These are phyloP conservation scores for Pyrenopolyporus hunteri DNA, from an alignment of 495 filamentous ascomycete species.

Conservation along the genomic window DNA sequence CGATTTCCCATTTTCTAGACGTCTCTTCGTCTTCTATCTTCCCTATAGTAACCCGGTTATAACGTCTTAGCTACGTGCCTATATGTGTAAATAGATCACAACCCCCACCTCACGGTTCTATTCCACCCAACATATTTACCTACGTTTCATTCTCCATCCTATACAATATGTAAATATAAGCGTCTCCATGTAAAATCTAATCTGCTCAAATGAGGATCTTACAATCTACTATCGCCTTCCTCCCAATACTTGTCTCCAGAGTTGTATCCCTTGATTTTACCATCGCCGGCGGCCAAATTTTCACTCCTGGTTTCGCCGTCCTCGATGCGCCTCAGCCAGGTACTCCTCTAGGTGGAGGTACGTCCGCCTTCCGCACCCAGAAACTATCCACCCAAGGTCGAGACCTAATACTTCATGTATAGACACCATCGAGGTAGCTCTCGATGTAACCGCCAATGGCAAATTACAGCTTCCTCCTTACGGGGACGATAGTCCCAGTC, in stretches of 20 bases:
- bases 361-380: constrained; percentile 28
- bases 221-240: constrained; percentile 13
- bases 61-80: constrained; percentile 1
- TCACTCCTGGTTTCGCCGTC: constrained; percentile 67
- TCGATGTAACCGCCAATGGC: constrained; percentile 70
- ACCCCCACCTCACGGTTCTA: constrained; percentile 15
- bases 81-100: constrained; percentile 19
- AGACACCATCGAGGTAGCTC: constrained; percentile 68
- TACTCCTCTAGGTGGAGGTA: constrained; percentile 69
- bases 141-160: not conserved
- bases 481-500: constrained; percentile 52
- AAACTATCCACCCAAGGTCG: not conserved
- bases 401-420: not conserved
- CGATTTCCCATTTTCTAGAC: constrained; percentile 19
- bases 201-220: constrained; percentile 35
- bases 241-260: constrained; percentile 29
- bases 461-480: constrained; percentile 64
- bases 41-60: constrained; percentile 16
- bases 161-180: not conserved
- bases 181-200: constrained; percentile 2
- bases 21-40: constrained; percentile 19
- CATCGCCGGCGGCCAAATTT: constrained; percentile 65
- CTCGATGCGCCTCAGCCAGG: constrained; percentile 69
- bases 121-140: constrained; percentile 1
- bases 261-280: constrained; percentile 52